A percentile compares a stretch with the other conserved stretches of the same genome.
Conservation (phyloP, 345 rosid species). For the Eucalyptus shirleyi region DNA sequence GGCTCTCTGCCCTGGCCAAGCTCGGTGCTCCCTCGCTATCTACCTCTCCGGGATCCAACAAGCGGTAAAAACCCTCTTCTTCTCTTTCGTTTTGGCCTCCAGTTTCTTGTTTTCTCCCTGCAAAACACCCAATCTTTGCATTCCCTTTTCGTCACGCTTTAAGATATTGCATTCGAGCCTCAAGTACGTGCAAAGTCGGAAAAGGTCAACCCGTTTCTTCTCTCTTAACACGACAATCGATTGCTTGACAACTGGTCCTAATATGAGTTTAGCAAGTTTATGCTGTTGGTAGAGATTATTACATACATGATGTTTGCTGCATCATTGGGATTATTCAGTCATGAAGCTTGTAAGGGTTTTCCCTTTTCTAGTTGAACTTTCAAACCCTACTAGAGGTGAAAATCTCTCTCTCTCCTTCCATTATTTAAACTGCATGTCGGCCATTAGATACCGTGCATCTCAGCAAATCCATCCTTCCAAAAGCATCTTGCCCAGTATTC, state of each 20-base stretch:
- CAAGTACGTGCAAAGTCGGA: neutral
- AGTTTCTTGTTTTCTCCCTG: neutral
- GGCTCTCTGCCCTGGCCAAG: conserved; percentile 27
- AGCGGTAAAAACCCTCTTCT: conserved; percentile 4
- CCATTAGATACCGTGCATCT: neutral
- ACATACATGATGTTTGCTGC: neutral
- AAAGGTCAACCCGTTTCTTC: neutral
- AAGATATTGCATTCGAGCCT: neutral
- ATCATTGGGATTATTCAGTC: neutral
- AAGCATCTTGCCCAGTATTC: neutral
- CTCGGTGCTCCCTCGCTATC: conserved; percentile 25
- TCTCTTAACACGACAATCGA: neutral
- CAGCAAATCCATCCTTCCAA: neutral
- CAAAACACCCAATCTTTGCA: neutral
- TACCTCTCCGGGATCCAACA: conserved; percentile 26
- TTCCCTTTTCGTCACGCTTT: neutral
- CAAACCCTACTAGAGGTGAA: neutral
- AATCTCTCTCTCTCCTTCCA: neutral
- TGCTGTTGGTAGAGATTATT: neutral
- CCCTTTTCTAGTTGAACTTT: neutral
- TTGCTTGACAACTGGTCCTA: neutral
- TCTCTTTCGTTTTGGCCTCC: neutral
- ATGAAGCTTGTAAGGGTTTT: neutral
- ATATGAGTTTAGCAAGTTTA: neutral
- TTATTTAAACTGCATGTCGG: neutral